Evolutionary conservation across 305 asterid genomes (phyloP).

Genomic region (Plantago lanceolata): DNA sequence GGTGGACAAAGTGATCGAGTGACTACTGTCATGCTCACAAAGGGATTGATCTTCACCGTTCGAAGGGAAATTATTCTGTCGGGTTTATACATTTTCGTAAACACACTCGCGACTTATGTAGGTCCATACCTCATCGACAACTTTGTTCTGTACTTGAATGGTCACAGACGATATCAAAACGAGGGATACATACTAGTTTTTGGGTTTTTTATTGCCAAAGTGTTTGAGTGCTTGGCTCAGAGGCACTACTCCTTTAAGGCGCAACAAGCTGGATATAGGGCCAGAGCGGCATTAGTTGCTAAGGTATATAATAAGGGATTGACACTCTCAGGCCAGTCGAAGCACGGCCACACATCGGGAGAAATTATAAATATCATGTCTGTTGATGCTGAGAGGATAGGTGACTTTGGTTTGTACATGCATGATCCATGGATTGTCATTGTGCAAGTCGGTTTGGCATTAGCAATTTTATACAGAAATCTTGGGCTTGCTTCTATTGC

Average conservation of each 20-base stretch:
- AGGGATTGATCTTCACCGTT: constrained; percentile 50
- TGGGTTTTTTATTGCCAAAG: constrained; percentile 52
- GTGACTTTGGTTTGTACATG: constrained; percentile 65
- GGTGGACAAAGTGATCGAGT: constrained; percentile 34
- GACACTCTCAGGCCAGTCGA: constrained; percentile 56
- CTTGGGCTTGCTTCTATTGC: constrained; percentile 67
- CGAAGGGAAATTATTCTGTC: constrained; percentile 53
- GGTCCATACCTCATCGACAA: constrained; percentile 65
- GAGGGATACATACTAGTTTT: constrained; percentile 53
- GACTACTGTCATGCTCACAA: constrained; percentile 57
- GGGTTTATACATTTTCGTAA: constrained; percentile 39
- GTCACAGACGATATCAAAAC: constrained; percentile 41
- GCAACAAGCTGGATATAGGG: constrained; percentile 69
- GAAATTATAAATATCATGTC: constrained; percentile 79
- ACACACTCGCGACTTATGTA: constrained; percentile 53
- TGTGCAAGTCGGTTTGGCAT: constrained; percentile 26
- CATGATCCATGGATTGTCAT: constrained; percentile 72
- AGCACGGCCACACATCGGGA: constrained; percentile 61
- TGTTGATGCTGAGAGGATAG: constrained; percentile 76
- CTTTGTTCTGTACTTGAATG: constrained; percentile 61
- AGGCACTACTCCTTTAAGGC: constrained; percentile 63
- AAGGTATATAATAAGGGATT: constrained; percentile 61
- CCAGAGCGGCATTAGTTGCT: constrained; percentile 69
- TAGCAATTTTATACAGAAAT: constrained; percentile 45
- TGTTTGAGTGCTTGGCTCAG: constrained; percentile 56